These are phyloP conservation scores for Pezicula carpinea DNA, from an alignment of 2,329 filamentous ascomycete species.

Conservation along the genomic window DNA sequence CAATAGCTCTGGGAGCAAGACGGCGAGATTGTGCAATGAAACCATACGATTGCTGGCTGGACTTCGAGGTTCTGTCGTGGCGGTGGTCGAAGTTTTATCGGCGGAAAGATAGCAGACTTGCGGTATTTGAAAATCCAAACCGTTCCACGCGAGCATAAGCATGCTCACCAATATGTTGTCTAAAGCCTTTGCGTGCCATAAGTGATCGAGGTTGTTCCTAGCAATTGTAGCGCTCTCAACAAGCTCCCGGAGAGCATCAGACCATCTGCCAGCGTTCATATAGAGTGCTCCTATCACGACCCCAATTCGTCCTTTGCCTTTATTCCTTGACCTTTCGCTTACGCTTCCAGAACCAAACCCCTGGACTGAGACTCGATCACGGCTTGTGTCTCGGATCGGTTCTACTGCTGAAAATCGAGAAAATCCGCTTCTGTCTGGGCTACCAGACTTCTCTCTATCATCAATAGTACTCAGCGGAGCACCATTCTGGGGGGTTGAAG, in stretches of 20 bases:
- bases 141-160: slow-evolving; percentile 78
- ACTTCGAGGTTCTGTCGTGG: slow-evolving; percentile 25
- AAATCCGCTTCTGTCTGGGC: slow-evolving; percentile 11
- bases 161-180: slow-evolving; percentile 83
- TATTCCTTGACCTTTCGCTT: slow-evolving; percentile 73
- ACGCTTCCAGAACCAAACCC: slow-evolving; percentile 69
- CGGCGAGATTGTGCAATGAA: slow-evolving; percentile 47
- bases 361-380: slow-evolving; percentile 56
- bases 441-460: slow-evolving; percentile 10
- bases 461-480: slow-evolving; percentile 24
- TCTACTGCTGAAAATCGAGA: slow-evolving; percentile 18
- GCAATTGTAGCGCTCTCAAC: slow-evolving; percentile 74
- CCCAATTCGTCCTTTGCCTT: slow-evolving; percentile 73
- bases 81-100: slow-evolving; percentile 25
- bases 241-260: slow-evolving; percentile 79
- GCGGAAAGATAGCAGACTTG: slow-evolving; percentile 39
- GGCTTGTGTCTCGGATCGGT: slow-evolving; percentile 19
- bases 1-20: slow-evolving; percentile 65
- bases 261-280: slow-evolving; percentile 85
- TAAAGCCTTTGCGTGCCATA: slow-evolving; percentile 97
- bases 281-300: slow-evolving; percentile 82
- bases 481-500: slow-evolving; percentile 31
- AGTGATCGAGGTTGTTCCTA: slow-evolving; percentile 77
- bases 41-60: slow-evolving; percentile 25
- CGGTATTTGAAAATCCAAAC: slow-evolving; percentile 76